Evolutionary conservation across 1,284 basidiomycete genomes (phyloP), one percentile per base, ranked within the genome.

Genomic region (Puccinia novopanici): DNA sequence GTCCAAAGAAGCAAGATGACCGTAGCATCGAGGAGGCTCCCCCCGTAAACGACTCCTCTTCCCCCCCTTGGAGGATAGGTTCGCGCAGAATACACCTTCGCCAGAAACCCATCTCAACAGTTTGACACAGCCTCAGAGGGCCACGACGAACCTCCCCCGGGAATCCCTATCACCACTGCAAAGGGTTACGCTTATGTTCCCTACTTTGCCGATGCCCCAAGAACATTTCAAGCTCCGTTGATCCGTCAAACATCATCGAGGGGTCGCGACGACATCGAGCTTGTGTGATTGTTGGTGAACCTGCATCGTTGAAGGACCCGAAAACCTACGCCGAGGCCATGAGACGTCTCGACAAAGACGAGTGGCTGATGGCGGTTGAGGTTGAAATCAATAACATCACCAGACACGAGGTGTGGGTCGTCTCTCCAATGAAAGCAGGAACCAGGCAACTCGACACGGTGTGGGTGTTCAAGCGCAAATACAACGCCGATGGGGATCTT

Each of bases 381-480:
- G 27, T 34, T 4, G 50, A 72, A 37, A 4, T 72, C 19, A 24
- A 37, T 15, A 72, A 72, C 30, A 72, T 72, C 22, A 34, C 54
- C 22, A 5, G 27, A 15, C 48, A 54, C 10, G 19, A 72, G 17
- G 70, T 72, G 10, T 72, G 48, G 50, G 70, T 42, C 2, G 61
- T 70, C 3, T 42, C 74, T 15, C 73, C 73, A 5, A n/a, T 68
- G 19, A 13, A 30, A 4, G 17, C 72, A 10, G 55, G 72, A 5
- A 24, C 40, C 34, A 42, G 24, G 9, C 10, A 24, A 5, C 40
- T 75, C 12, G 72, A 55, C 37, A 57, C 72, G 3, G 55, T 54
- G 13, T 75, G 72, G 72, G 72, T 75, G 15, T 75, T 75, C 34
- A 57, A 48, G 15, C 22, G 55, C 24, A 75, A 75, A 37, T 45